Evolutionary conservation across 352 stramenopile genomes (phyloP).

Genomic region (Pythium graminicola): DNA sequence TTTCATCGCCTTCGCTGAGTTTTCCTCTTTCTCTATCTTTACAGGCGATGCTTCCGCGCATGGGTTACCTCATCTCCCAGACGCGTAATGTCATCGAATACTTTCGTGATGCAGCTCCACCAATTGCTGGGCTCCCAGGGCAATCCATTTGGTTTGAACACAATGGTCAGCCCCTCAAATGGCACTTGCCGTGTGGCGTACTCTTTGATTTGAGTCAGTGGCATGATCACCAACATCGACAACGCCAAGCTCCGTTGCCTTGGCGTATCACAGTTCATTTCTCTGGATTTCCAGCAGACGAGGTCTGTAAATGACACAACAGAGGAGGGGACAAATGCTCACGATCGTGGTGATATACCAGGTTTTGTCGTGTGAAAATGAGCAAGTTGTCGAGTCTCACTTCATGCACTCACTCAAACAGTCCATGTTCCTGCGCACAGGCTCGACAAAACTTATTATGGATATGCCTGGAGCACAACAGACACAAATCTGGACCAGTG

Average conservation of each 20-base stretch:
- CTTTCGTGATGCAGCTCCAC: slow-evolving; percentile 65
- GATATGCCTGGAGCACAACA: slow-evolving; percentile 70
- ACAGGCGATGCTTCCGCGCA: slow-evolving; percentile 73
- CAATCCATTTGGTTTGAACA: slow-evolving; percentile 68
- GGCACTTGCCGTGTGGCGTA: slow-evolving; percentile 71
- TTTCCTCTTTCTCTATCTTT: slow-evolving; percentile 3
- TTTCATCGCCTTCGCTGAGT: not conserved
- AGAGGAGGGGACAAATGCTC: too few relatives aligned
- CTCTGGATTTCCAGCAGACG: slow-evolving; percentile 49
- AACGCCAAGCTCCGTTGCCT: slow-evolving; percentile 29
- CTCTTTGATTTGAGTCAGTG: slow-evolving; percentile 49
- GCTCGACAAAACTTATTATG: slow-evolving; percentile 80
- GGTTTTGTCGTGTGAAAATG: slow-evolving; percentile 68
- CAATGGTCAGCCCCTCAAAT: slow-evolving; percentile 55
- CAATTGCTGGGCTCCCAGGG: slow-evolving; percentile 45
- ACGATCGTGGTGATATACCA: too few relatives aligned
- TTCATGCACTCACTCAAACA: slow-evolving; percentile 87
- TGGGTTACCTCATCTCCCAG: slow-evolving; percentile 73
- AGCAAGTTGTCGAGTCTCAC: slow-evolving; percentile 66
- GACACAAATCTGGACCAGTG: slow-evolving; percentile 72
- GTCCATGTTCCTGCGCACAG: slow-evolving; percentile 59
- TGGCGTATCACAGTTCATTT: slow-evolving; percentile 80
- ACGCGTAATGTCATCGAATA: slow-evolving; percentile 72
- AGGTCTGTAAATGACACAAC: too few relatives aligned
- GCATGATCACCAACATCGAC: not conserved